Base-by-base conservation (phyloP, 2,329 filamentous ascomycete genomes). In the Penicillium freii region DNA sequence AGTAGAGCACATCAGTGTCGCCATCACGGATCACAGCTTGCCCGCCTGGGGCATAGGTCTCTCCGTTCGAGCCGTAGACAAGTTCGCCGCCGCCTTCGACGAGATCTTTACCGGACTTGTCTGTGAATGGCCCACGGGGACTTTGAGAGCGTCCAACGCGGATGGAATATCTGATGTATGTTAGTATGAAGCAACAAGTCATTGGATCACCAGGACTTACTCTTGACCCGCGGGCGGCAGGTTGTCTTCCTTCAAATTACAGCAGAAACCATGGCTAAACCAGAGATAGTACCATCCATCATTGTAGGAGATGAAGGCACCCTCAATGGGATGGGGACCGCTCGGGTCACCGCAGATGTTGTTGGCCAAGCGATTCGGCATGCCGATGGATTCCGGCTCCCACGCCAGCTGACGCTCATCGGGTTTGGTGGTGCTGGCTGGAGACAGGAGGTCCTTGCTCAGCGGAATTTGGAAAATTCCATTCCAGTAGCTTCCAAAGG, bases 401-500 rank as follows among this genome's bases (percentile, higher is more conserved):
- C 62, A 66, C 9, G 70, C 71, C 23, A 75, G 57, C 58, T 74
- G 71, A 5, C 57, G 59, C 4, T 66, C 66, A 48, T 71, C 62
- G 5, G 68, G 63, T 5, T 61, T n/a, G 1, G 63, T 62, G 2
- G 58, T 66, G 17, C 59, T 65, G 10, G 52, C 55, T 1, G 60
- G 50, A 1, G 68, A 68, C 13, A 73, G 43, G 10, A 72, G 51
- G 42, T 71, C 66, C 2, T 62, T 38, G 9, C 57, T 59, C 58
- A 89, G 78, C 36, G 77, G 71, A 1, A 85, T 81, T 67, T 86
- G 82, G 77, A 84, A 88, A 61, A 90, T 80, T 62, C 86, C 82
- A 6, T 75, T 74, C 86, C 87, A 91, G 78, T 88, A 90, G 43
- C 84, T 87, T 43, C 87, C 88, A 59, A 88, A 90, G 51, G 78